Evolutionary conservation across 2,329 filamentous ascomycete species (phyloP).

Genomic region (Chrysosporium keratinophilum): DNA sequence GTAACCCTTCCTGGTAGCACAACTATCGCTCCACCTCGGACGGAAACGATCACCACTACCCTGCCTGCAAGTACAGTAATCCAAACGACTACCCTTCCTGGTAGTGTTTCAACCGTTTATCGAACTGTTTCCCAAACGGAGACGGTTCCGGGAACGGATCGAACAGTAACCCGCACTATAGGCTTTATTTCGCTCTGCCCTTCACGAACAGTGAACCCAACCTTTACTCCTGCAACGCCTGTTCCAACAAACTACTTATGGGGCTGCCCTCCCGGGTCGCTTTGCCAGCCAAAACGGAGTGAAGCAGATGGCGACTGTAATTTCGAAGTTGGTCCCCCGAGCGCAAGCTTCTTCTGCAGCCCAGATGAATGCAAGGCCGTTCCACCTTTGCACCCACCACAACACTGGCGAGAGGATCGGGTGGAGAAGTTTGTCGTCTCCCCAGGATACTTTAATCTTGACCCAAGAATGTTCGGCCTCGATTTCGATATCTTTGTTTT

Average conservation of each 20-base stretch:
- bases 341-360: slow-evolving; percentile 30
- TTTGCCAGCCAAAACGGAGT: slow-evolving; percentile 30
- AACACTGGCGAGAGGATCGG: slow-evolving; percentile 23
- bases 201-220: slow-evolving; percentile 24
- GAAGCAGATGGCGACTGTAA: slow-evolving; percentile 29
- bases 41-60: slow-evolving; percentile 16
- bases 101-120: slow-evolving; percentile 13
- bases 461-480: slow-evolving; percentile 53
- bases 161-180: slow-evolving; percentile 6
- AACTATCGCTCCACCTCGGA: slow-evolving; percentile 11
- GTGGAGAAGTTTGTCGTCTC: slow-evolving; percentile 42
- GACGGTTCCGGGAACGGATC: slow-evolving; percentile 10
- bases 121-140: slow-evolving; percentile 14
- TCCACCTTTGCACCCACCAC: slow-evolving; percentile 22
- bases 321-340: slow-evolving; percentile 33
- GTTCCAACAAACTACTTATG: slow-evolving; percentile 25
- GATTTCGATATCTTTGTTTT: slow-evolving; percentile 52
- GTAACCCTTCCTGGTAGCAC: slow-evolving; percentile 15
- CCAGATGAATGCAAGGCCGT: slow-evolving; percentile 32
- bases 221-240: slow-evolving; percentile 21
- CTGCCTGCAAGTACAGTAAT: slow-evolving; percentile 17
- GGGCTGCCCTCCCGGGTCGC: slow-evolving; percentile 37
- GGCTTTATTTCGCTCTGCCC: slow-evolving; percentile 23
- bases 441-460: slow-evolving; percentile 54
- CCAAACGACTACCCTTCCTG: slow-evolving; percentile 16